These are phyloP conservation scores for Inonotus hispidus DNA, from an alignment of 1,284 basidiomycete species.

Conservation along the genomic window DNA sequence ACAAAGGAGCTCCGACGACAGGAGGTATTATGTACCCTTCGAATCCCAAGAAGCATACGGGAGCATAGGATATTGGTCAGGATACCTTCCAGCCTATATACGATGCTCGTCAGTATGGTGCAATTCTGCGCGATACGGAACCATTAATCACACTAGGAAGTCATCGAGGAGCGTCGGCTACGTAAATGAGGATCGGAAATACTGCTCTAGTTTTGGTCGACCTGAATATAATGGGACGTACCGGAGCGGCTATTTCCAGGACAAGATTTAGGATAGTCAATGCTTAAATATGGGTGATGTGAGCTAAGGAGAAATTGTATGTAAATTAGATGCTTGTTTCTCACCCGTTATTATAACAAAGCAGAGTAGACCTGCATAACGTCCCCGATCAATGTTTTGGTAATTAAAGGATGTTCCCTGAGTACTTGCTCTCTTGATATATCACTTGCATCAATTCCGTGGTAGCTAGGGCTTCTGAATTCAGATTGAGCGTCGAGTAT, in stretches of 20 bases:
- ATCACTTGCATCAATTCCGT: neutral
- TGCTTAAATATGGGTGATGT: neutral
- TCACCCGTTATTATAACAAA: neutral
- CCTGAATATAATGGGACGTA: neutral
- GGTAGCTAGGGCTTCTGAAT: neutral
- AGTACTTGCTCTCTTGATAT: neutral
- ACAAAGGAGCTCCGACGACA: constrained; percentile 55
- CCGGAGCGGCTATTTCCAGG: neutral
- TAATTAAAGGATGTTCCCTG: neutral
- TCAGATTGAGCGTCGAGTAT: neutral
- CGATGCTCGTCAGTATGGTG: neutral
- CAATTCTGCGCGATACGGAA: neutral
- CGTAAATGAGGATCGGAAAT: neutral
- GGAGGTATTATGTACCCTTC: constrained; percentile 66
- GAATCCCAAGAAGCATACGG: constrained; percentile 71
- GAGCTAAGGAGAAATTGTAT: neutral
- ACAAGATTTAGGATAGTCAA: neutral
- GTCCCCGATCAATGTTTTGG: neutral
- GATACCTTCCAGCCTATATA: constrained; percentile 50
- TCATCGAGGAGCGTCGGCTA: neutral
- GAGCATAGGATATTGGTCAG: constrained; percentile 45
- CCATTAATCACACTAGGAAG: neutral
- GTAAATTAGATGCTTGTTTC: neutral
- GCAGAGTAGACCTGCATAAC: neutral
- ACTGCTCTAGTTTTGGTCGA: neutral